These are phyloP conservation scores for Cladorrhinum sp. DNA, from an alignment of 2,329 filamentous ascomycete species.

Conservation along the genomic window DNA sequence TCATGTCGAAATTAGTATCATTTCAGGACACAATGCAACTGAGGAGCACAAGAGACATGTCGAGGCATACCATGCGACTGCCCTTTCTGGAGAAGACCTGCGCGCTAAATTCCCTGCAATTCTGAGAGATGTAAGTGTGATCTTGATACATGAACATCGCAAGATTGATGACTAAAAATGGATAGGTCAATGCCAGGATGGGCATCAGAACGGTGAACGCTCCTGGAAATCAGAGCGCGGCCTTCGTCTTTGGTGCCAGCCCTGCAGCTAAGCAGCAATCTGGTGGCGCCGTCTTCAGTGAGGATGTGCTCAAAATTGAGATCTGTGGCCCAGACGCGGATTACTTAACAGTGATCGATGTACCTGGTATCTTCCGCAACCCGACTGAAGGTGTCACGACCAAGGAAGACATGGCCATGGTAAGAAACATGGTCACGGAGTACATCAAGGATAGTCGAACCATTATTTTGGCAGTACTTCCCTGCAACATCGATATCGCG, in stretches of 20 bases:
- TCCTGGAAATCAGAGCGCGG: conserved; percentile 22
- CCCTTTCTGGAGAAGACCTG: conserved; percentile 15
- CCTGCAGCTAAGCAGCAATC: background rate
- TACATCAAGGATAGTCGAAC: conserved; percentile 48
- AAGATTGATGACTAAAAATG: background rate
- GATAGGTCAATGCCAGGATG: conserved; percentile 22
- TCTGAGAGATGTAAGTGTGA: conserved; percentile 13
- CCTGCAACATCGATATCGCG: conserved; percentile 40
- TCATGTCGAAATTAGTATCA: conserved; percentile 44
- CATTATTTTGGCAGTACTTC: conserved; percentile 48
- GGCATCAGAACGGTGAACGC: conserved; percentile 16
- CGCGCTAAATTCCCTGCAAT: conserved; percentile 17
- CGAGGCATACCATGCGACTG: conserved; percentile 13
- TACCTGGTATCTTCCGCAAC: conserved; percentile 51
- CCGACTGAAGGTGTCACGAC: conserved; percentile 41
- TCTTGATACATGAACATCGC: background rate
- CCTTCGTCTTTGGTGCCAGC: background rate
- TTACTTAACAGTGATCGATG: conserved; percentile 54
- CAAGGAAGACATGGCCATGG: conserved; percentile 43
- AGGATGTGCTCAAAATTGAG: conserved; percentile 46
- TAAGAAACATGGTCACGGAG: conserved; percentile 45
- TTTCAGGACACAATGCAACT: conserved; percentile 30
- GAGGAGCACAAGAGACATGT: conserved; percentile 21
- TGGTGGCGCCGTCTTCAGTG: conserved; percentile 40
- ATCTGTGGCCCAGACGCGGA: conserved; percentile 45